A percentile compares a stretch with the other conserved stretches of the same genome.
Conservation (phyloP, 2,329 filamentous ascomycete genomes). For the Coniosporium uncinatum region DNA sequence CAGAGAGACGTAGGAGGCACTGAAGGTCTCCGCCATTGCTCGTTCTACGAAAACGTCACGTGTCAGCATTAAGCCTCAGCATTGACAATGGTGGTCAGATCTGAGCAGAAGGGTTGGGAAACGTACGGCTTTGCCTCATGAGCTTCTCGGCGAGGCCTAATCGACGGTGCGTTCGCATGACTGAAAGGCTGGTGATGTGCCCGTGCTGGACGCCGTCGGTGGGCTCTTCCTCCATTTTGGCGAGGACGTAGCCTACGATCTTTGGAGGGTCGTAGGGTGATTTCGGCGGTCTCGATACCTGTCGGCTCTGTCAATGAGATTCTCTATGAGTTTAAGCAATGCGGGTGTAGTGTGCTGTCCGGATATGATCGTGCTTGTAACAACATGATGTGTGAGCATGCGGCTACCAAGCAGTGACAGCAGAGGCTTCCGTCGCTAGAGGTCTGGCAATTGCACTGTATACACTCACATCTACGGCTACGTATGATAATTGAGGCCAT, state of each 20-base stretch:
- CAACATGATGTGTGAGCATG: too few relatives aligned
- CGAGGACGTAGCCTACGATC: constrained; percentile 98
- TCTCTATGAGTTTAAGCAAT: too few relatives aligned
- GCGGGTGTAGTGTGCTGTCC: too few relatives aligned
- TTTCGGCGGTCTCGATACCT: constrained; percentile 70
- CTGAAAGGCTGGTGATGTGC: constrained; percentile 91
- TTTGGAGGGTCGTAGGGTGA: constrained; percentile 88
- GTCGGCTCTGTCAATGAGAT: background rate
- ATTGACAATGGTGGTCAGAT: too few relatives aligned
- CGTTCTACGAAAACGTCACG: too few relatives aligned
- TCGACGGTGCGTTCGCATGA: constrained; percentile 92
- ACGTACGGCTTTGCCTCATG: constrained; percentile 92
- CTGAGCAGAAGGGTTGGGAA: background rate
- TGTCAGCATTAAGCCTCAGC: too few relatives aligned
- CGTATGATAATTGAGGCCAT: constrained; percentile 96
- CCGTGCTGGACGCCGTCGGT: constrained; percentile 87
- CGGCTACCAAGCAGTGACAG: too few relatives aligned
- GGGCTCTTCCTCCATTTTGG: constrained; percentile 99
- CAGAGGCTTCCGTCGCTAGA: too few relatives aligned
- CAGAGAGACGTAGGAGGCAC: constrained; percentile 87
- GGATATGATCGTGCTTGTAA: too few relatives aligned
- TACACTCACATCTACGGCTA: constrained; percentile 71
- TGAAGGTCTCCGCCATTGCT: constrained; percentile 95
- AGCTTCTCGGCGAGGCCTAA: constrained; percentile 94
- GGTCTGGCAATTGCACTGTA: background rate